Percentiles rank a stretch among this genome's conserved stretches.
phyloP scores from a whole-genome alignment of 257 asterid genomes.

The Paraleonurus japonicus region DNA sequence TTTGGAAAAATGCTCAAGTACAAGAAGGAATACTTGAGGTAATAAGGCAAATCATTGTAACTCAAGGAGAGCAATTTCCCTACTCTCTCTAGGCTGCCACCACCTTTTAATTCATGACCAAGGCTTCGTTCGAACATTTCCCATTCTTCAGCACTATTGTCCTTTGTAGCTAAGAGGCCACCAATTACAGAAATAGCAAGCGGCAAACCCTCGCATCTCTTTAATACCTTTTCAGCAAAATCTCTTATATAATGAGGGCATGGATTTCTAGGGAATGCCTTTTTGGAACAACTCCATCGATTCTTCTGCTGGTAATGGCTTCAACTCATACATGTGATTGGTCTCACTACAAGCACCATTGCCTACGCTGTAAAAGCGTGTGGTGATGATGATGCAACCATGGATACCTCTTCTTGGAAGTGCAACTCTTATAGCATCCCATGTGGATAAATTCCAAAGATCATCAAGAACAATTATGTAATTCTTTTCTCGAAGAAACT shows the following conservation, averaged over 20 bases:
- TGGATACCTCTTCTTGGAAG: background rate
- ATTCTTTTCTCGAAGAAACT: background rate
- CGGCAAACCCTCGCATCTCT: too few relatives aligned
- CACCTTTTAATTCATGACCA: background rate
- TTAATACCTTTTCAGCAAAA: background rate
- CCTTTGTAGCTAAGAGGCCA: background rate
- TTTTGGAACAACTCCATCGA: background rate
- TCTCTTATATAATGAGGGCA: conserved; percentile 4
- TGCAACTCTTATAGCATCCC: background rate
- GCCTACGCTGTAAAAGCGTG: background rate
- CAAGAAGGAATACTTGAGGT: background rate
- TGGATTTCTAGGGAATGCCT: background rate
- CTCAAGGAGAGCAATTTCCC: background rate
- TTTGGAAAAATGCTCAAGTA: background rate
- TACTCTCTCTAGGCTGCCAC: background rate
- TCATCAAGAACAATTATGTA: background rate
- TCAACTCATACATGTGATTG: background rate
- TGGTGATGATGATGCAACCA: conserved; percentile 1
- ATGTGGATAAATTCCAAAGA: background rate
- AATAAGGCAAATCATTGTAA: background rate
- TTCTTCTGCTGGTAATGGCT: background rate
- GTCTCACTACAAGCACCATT: background rate
- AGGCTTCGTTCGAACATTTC: background rate
- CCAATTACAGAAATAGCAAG: conserved; percentile 6
- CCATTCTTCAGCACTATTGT: background rate